phyloP scores from a whole-genome alignment of 106 monocot species.

The Platanthera zijinensis region DNA sequence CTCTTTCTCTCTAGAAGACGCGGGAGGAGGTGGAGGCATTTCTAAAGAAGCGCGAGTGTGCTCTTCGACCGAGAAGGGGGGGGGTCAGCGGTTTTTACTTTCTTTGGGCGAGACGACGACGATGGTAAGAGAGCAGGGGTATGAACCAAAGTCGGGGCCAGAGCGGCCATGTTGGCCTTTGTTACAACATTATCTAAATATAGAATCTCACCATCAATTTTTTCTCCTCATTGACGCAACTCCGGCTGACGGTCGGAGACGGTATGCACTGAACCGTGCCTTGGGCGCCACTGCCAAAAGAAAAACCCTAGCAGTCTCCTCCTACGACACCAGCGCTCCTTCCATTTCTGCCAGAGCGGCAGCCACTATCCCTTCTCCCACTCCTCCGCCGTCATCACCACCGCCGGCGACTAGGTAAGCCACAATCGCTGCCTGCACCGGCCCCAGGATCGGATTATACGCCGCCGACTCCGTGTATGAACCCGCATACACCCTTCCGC shows the following conservation, averaged over 20 bases:
- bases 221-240: neutral
- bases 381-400: conserved; percentile 7
- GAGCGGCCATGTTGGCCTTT: too few relatives aligned
- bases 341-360: conserved; percentile 69
- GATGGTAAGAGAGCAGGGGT: too few relatives aligned
- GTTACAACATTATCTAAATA: too few relatives aligned
- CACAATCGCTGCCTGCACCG: conserved; percentile 74
- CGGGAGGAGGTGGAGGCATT: too few relatives aligned
- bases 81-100: too few relatives aligned
- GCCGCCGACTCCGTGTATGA: conserved; percentile 79
- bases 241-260: conserved; percentile 6
- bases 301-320: conserved; percentile 53
- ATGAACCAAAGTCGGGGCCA: too few relatives aligned
- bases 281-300: conserved; percentile 54
- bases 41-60: too few relatives aligned
- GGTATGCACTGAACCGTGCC: conserved; percentile 45
- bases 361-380: conserved; percentile 22
- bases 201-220: too few relatives aligned
- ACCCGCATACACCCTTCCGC: conserved; percentile 55
- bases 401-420: conserved; percentile 41
- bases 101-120: too few relatives aligned
- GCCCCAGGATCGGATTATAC: conserved; percentile 77
- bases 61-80: too few relatives aligned
- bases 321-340: conserved; percentile 51
- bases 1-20: too few relatives aligned